phyloP scores from a whole-genome alignment of 1,284 basidiomycete genomes.

The Pseudozyma thailandica region DNA sequence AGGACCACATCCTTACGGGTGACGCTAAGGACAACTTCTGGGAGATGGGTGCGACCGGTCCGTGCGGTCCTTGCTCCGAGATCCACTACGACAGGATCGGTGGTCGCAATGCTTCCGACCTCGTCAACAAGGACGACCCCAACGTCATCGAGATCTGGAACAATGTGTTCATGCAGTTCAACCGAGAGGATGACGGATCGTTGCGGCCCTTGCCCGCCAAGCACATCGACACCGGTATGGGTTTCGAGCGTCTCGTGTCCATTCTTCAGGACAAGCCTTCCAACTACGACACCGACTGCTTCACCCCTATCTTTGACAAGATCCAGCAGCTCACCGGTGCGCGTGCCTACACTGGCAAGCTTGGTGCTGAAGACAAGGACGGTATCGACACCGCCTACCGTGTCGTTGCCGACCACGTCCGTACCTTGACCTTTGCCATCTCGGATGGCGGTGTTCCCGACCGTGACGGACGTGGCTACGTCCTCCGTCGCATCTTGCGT shows the following conservation, averaged over 20 bases:
- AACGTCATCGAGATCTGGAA: constrained; percentile 99
- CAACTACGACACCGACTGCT: constrained; percentile 98
- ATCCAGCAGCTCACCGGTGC: constrained; percentile 91
- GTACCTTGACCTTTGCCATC: constrained; percentile 93
- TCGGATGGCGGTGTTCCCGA: constrained; percentile 96
- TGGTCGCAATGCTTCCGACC: constrained; percentile 85
- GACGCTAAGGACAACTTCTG: constrained; percentile 99
- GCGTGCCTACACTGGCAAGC: constrained; percentile 85
- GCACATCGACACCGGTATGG: constrained; percentile 98
- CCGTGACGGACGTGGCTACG: constrained; percentile 95
- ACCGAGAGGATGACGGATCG: constrained; percentile 88
- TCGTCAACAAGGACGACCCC: constrained; percentile 95
- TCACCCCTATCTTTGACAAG: constrained; percentile 85
- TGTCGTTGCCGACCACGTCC: constrained; percentile 94
- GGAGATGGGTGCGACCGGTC: constrained; percentile 99
- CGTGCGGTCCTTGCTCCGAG: constrained; percentile 97
- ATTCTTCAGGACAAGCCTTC: constrained; percentile 89
- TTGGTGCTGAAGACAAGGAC: constrained; percentile 91
- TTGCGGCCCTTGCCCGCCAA: constrained; percentile 85
- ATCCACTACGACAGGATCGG: constrained; percentile 97
- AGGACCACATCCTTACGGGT: constrained; percentile 90
- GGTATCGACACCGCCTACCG: constrained; percentile 98
- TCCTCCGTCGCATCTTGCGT: constrained; percentile 88
- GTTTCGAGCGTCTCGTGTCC: constrained; percentile 96
- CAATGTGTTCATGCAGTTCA: constrained; percentile 99